Evolutionary conservation across 768 basidiomycete genomes (phyloP).

Genomic region (Phylloporus scabripes): DNA sequence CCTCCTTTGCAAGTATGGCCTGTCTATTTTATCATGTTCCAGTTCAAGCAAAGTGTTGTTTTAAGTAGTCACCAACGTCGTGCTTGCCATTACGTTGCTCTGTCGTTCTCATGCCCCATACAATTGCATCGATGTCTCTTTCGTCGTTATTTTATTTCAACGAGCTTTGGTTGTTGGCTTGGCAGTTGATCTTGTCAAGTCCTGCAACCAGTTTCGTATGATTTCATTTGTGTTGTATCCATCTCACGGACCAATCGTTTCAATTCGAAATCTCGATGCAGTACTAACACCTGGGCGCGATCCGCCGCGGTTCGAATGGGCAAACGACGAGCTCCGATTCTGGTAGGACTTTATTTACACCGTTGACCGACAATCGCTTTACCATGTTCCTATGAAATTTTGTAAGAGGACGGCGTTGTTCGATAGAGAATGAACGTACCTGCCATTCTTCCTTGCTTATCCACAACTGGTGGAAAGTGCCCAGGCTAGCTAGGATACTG

Average conservation of each 20-base stretch:
- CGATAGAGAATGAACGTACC: conserved; percentile 39
- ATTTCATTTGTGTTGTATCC: conserved; percentile 9
- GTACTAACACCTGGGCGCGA: too few species aligned
- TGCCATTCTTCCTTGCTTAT: conserved; percentile 92
- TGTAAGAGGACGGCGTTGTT: conserved; percentile 3
- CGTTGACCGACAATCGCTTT: conserved; percentile 77
- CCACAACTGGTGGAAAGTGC: conserved; percentile 98
- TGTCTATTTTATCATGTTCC: conserved; percentile 19
- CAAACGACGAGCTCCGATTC: background rate
- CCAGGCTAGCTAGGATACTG: conserved; percentile 88
- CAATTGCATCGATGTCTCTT: conserved; percentile 11
- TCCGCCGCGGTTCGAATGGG: too few species aligned
- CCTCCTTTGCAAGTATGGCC: conserved; percentile 24
- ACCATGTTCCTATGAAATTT: conserved; percentile 62
- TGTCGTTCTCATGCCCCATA: conserved; percentile 13
- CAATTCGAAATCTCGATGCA: background rate
- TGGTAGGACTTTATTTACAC: conserved; percentile 54
- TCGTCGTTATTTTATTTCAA: conserved; percentile 20
- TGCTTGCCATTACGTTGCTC: conserved; percentile 25
- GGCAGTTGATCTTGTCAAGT: conserved; percentile 38
- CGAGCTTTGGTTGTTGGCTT: conserved; percentile 15
- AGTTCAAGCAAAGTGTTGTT: conserved; percentile 23
- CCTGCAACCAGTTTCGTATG: conserved; percentile 5
- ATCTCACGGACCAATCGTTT: conserved; percentile 12
- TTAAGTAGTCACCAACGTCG: conserved; percentile 21